Evolutionary conservation across 202 grass and related monocot species (phyloP), one percentile per base, ranked within the genome.

Genomic region (Bolboschoenoplectus hybrid): DNA sequence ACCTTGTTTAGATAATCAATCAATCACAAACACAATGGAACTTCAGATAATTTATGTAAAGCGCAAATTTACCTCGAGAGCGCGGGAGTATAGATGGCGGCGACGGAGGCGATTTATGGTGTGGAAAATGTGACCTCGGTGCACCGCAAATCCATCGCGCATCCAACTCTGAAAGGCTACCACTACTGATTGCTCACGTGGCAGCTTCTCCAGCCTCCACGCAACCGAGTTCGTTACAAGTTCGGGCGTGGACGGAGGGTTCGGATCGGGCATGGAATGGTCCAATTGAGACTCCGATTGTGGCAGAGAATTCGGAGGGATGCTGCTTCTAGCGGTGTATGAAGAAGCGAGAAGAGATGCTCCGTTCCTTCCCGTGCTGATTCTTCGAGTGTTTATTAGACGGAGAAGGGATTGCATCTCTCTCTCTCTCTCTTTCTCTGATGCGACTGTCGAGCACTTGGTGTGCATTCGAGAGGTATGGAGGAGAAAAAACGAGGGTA

Each of bases 41-140:
- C 71, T 47, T 47, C 3, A 1, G 9, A 13, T 0, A 63, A 32
- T 9, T 26, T 38, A 39, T 40, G 11, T 2, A 19, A 60, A 16
- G 1, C 10, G 38, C 38, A 0, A 50, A 45, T 19, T 6, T 58
- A 92, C 91, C 93, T 98, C 87, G 44, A 96, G 92, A 39, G 91
- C 89, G 26, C 91, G 90, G 84, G 81, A 91, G 80, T 96, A 74
- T n/a, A 86, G 87, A 26, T 80, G 73, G 45, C 58, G 87, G 74
- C 91, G 93, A 0, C 96, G 91, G 80, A 98, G 89, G 80, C 97
- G 93, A 81, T 96, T 98, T 63, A 98, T 11, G 80, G 93, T 76
- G 60, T 98, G 93, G 69, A 98, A 96, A 2, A 98, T 84, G 84
- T 91, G 83, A 10, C 97, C 96, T 19, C 93, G 90, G 80, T 98